Percentiles rank a stretch among this genome's conserved stretches.
Evolutionary conservation across 129 eudicot species (phyloP).

Genomic region (Ambrosia artemisiifolia): DNA sequence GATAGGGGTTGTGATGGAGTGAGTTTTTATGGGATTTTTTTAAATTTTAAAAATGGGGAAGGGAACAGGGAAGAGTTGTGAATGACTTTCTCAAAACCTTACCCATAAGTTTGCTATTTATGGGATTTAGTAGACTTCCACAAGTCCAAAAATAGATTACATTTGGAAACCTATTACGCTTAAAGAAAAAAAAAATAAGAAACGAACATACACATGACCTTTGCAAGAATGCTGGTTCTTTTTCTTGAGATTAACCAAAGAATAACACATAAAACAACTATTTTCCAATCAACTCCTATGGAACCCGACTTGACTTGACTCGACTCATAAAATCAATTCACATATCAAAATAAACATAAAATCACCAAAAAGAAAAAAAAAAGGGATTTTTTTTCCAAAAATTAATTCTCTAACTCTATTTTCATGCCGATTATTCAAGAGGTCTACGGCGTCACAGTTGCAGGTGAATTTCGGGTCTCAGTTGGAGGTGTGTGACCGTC

Average conservation of each 20-base stretch:
- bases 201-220: conserved; percentile 17
- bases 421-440: conserved; percentile 6
- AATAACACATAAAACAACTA: conserved; percentile 39
- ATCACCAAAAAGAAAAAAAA: conserved; percentile 20
- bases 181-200: not conserved
- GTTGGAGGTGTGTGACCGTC: conserved; percentile 10
- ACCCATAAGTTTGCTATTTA: no score
- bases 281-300: conserved; percentile 30
- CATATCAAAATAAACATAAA: conserved; percentile 28
- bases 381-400: not conserved
- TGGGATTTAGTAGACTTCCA: no score
- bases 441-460: not conserved
- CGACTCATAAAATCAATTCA: conserved; percentile 24
- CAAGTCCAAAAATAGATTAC: not conserved
- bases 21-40: no score
- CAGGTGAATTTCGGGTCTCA: not conserved
- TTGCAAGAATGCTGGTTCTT: conserved; percentile 29
- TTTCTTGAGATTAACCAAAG: conserved; percentile 28
- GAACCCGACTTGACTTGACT: conserved; percentile 16
- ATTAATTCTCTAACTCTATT: conserved; percentile 34
- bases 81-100: no score
- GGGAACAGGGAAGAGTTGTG: no score
- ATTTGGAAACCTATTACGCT: not conserved
- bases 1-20: no score
- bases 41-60: no score